These are phyloP conservation scores for Typha latifolia DNA, from an alignment of 176 grass and related monocot species.

Conservation along the genomic window DNA sequence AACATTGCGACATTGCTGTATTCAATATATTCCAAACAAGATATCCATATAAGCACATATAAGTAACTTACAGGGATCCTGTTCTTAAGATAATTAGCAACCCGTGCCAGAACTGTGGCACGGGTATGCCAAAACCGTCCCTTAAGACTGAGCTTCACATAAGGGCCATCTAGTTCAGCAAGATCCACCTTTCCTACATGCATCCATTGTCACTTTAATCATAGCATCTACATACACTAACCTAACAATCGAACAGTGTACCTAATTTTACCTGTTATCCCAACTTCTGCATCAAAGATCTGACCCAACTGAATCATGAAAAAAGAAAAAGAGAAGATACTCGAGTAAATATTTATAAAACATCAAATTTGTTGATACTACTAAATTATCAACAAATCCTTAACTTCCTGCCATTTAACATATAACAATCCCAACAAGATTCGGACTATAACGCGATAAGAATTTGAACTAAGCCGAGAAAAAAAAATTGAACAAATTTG, in stretches of 20 bases:
- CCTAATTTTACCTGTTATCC: slow-evolving; percentile 60
- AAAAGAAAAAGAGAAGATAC: neutral
- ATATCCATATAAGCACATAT: neutral
- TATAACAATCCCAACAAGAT: too few species aligned
- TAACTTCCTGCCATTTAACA: too few species aligned
- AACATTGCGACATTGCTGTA: neutral
- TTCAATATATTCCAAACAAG: neutral
- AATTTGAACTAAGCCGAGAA: neutral
- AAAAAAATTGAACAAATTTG: neutral
- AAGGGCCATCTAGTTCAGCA: slow-evolving; percentile 80
- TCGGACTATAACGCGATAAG: neutral
- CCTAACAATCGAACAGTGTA: neutral
- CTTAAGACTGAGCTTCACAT: slow-evolving; percentile 79
- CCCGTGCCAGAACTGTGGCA: slow-evolving; percentile 50
- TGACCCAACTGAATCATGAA: slow-evolving; percentile 56
- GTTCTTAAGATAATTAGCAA: slow-evolving; percentile 92
- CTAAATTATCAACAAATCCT: too few species aligned
- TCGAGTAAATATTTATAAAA: slow-evolving; percentile 11
- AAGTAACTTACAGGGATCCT: slow-evolving; percentile 57
- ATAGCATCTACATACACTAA: neutral
- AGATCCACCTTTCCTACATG: slow-evolving; percentile 57
- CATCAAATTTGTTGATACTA: neutral
- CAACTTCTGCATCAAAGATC: slow-evolving; percentile 77
- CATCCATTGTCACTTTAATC: neutral
- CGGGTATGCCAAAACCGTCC: slow-evolving; percentile 83